Percentiles rank a stretch among this genome's conserved stretches.
These are phyloP conservation scores for Austroboletus festivus DNA, from an alignment of 768 basidiomycete genomes.

Conservation along the genomic window DNA sequence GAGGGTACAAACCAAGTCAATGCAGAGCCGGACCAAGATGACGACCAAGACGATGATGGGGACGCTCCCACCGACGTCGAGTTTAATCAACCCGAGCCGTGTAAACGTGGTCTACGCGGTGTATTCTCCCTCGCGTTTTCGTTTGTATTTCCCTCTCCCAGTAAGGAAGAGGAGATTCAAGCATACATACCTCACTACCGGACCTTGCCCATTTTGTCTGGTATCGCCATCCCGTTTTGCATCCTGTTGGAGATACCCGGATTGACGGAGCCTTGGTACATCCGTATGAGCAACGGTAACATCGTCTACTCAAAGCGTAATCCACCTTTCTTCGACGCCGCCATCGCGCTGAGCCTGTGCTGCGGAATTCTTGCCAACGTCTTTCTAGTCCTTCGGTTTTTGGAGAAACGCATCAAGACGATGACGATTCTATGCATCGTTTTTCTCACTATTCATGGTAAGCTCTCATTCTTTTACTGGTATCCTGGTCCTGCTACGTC, in stretches of 20 bases:
- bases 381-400: slow-evolving; percentile 65
- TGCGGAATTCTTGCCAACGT: slow-evolving; percentile 67
- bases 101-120: not conserved
- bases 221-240: slow-evolving; percentile 70
- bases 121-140: slow-evolving; percentile 8
- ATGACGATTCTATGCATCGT: slow-evolving; percentile 65
- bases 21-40: slow-evolving; percentile 9
- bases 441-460: slow-evolving; percentile 70
- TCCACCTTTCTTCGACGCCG: slow-evolving; percentile 55
- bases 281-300: slow-evolving; percentile 43
- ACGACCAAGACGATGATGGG: slow-evolving; percentile 9
- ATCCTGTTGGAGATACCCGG: slow-evolving; percentile 81
- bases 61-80: not conserved
- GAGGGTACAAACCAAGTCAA: not conserved
- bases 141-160: slow-evolving; percentile 18
- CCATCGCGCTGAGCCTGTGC: slow-evolving; percentile 61
- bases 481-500: not conserved
- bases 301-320: slow-evolving; percentile 51
- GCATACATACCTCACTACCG: slow-evolving; percentile 57
- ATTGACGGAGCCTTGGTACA: slow-evolving; percentile 72
- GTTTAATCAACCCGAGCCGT: not conserved
- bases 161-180: slow-evolving; percentile 23
- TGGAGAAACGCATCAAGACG: slow-evolving; percentile 60
- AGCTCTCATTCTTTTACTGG: slow-evolving; percentile 17
- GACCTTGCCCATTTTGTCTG: slow-evolving; percentile 61